Percentiles rank a stretch among this genome's conserved stretches.
These are phyloP conservation scores for Favolaschia claudopus DNA, from an alignment of 768 basidiomycete genomes.

Conservation along the genomic window DNA sequence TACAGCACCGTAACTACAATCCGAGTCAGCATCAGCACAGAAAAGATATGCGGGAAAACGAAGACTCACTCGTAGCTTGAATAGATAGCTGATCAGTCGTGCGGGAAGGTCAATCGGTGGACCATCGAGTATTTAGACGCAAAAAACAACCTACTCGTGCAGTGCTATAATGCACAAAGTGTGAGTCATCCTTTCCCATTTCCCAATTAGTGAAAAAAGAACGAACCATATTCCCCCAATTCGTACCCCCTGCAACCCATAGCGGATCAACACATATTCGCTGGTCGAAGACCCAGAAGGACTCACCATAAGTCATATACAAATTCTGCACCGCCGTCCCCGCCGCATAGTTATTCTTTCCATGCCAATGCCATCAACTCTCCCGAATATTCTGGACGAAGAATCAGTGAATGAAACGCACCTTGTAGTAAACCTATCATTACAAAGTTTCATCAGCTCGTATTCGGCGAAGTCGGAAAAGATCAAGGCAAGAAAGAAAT, in stretches of 20 bases:
- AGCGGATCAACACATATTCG: too few species aligned
- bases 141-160: slow-evolving; percentile 15
- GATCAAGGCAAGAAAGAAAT: too few species aligned
- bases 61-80: slow-evolving; percentile 45
- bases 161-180: slow-evolving; percentile 5
- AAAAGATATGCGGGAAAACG: neutral
- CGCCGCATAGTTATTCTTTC: slow-evolving; percentile 45
- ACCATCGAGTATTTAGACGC: neutral
- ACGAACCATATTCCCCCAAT: slow-evolving; percentile 44
- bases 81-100: slow-evolving; percentile 34
- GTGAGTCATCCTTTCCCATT: too few species aligned
- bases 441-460: neutral
- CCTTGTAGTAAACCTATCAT: slow-evolving; percentile 43
- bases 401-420: neutral
- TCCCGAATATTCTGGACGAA: neutral
- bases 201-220: too few species aligned
- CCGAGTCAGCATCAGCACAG: neutral
- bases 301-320: slow-evolving; percentile 46
- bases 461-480: neutral
- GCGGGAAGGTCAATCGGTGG: neutral
- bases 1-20: slow-evolving; percentile 38
- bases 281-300: neutral
- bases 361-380: neutral
- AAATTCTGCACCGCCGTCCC: slow-evolving; percentile 43
- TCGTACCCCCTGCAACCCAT: slow-evolving; percentile 38